Conservation (phyloP, 768 basidiomycete species). For the Boletus vermiculosoides region DNA sequence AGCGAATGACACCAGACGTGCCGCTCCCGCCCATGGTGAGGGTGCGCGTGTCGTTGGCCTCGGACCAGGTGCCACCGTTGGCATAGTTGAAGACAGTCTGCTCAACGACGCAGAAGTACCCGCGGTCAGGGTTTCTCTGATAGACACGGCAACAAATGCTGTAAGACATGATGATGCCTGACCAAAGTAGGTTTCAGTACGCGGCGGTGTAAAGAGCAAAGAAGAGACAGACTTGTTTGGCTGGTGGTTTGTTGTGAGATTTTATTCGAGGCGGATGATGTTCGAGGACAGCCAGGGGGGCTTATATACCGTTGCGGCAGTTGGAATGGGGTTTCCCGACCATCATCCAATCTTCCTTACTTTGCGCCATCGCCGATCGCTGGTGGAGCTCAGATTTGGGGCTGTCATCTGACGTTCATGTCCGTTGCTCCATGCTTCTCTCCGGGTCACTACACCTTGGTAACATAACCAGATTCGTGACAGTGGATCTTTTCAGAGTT, state of each 20-base stretch:
- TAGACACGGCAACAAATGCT: not conserved
- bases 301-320: not conserved
- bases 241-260: not conserved
- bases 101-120: not conserved
- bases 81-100: conserved; percentile 6
- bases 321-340: not conserved
- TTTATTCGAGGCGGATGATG: too few species aligned
- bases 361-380: not conserved
- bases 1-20: conserved; percentile 39
- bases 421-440: not conserved
- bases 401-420: not conserved
- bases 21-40: conserved; percentile 40
- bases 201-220: not conserved
- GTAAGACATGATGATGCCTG: not conserved
- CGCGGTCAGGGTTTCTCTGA: conserved; percentile 4
- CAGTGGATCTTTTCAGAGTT: too few species aligned
- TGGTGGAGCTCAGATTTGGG: not conserved
- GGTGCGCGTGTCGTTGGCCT: conserved; percentile 16
- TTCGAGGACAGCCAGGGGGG: too few species aligned
- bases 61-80: conserved; percentile 31
- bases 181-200: not conserved
- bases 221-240: conserved; percentile 3
- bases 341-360: too few species aligned
- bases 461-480: too few species aligned
- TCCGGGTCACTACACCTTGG: too few species aligned